phyloP scores from a whole-genome alignment of 1,284 basidiomycete genomes.

The Microbotryum intermedium region DNA sequence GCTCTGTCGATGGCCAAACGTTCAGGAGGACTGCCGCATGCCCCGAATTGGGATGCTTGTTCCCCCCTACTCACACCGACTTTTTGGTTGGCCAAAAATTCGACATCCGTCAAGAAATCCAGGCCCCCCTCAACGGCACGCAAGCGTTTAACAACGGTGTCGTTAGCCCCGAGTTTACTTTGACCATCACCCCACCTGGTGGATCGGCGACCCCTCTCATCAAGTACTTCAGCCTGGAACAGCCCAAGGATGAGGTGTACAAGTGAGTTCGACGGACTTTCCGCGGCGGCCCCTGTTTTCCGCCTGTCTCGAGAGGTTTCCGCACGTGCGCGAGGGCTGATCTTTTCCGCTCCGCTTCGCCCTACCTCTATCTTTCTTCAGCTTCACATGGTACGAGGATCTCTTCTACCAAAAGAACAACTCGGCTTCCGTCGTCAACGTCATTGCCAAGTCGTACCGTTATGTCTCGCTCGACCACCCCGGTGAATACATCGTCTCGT shows the following conservation, averaged over 20 bases:
- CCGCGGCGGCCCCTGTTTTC: conserved; percentile 1
- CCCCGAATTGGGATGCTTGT: conserved; percentile 14
- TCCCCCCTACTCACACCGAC: conserved; percentile 23
- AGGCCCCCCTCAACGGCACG: conserved; percentile 43
- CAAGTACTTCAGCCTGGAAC: conserved; percentile 37
- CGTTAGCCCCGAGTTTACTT: conserved; percentile 35
- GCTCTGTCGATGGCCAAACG: conserved; percentile 37
- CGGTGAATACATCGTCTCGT: conserved; percentile 29
- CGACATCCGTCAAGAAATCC: conserved; percentile 40
- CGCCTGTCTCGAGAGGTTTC: neutral
- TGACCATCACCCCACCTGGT: conserved; percentile 32
- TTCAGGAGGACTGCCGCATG: conserved; percentile 39
- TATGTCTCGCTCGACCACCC: conserved; percentile 37
- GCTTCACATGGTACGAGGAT: conserved; percentile 33
- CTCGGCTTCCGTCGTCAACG: conserved; percentile 40
- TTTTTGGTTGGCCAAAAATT: conserved; percentile 35
- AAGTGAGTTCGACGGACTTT: conserved; percentile 3
- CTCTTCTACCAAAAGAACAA: conserved; percentile 39
- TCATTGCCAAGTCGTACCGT: conserved; percentile 41
- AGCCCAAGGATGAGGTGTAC: conserved; percentile 31
- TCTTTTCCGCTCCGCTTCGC: conserved; percentile 34
- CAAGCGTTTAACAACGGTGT: conserved; percentile 41
- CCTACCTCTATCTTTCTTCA: conserved; percentile 30
- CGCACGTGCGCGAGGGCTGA: neutral
- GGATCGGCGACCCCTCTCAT: conserved; percentile 18